Conservation (phyloP, 768 basidiomycete genomes). For the Coprinellus aureogranulatus region DNA sequence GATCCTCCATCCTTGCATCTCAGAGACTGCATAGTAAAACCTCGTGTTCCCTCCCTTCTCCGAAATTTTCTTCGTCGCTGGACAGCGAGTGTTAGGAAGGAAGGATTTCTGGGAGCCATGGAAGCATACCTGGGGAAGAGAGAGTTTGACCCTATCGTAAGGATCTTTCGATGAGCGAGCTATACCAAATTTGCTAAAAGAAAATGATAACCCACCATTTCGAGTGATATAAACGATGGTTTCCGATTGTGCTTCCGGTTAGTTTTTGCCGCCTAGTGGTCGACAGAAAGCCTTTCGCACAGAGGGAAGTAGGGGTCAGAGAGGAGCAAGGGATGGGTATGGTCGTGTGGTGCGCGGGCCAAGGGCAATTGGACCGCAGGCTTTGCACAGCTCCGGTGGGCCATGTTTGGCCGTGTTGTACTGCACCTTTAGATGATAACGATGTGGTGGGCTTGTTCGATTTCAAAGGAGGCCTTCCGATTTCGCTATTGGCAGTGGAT, state of each 20-base stretch:
- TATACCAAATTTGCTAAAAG: constrained; percentile 1
- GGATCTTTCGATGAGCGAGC: constrained; percentile 18
- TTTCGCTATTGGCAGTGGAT: too few species aligned
- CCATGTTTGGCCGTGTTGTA: too few species aligned
- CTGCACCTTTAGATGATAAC: too few species aligned
- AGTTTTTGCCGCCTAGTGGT: not conserved
- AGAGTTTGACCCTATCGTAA: constrained; percentile 76
- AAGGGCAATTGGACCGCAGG: constrained; percentile 13
- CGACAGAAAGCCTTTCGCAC: constrained; percentile 3
- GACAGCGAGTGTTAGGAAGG: constrained; percentile 14
- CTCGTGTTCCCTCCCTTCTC: constrained; percentile 68
- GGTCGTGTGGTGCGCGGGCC: constrained; percentile 37
- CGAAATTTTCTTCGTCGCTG: constrained; percentile 82
- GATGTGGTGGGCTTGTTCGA: too few species aligned
- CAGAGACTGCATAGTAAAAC: constrained; percentile 75
- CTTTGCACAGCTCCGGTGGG: constrained; percentile 27
- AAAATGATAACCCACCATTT: constrained; percentile 32
- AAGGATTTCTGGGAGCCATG: not conserved
- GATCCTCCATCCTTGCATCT: constrained; percentile 99
- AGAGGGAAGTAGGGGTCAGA: constrained; percentile 9
- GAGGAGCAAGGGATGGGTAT: constrained; percentile 17
- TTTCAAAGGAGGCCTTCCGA: too few species aligned
- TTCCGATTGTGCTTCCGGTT: constrained; percentile 1
- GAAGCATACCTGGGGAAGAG: constrained; percentile 66
- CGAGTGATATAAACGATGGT: constrained; percentile 9